These are phyloP conservation scores for Populus hybrid DNA, from an alignment of 441 rosid genomes.

Conservation along the genomic window DNA sequence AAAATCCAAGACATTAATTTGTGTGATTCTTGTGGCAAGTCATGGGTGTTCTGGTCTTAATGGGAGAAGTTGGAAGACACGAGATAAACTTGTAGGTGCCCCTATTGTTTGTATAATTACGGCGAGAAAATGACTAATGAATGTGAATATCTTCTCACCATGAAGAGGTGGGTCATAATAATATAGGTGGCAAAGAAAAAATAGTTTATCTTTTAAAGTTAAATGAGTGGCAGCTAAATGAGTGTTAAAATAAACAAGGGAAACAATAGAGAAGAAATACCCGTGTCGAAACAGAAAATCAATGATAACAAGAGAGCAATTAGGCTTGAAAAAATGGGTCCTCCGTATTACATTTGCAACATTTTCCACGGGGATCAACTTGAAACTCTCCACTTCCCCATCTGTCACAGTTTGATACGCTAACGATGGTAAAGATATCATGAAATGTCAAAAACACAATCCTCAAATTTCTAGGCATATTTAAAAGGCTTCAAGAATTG, in stretches of 20 bases:
- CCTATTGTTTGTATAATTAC: neutral
- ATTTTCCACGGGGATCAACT: constrained; percentile 58
- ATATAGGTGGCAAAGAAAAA: neutral
- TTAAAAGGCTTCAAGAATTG: neutral
- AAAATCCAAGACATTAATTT: neutral
- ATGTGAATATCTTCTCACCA: neutral
- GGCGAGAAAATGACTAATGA: neutral
- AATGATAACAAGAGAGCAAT: constrained; percentile 75
- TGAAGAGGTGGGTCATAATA: neutral
- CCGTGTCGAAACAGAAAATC: constrained; percentile 90
- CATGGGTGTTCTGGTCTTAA: neutral
- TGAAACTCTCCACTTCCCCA: constrained; percentile 93
- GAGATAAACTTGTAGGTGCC: neutral
- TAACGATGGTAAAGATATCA: neutral
- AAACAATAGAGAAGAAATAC: constrained; percentile 35
- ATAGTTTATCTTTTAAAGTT: neutral
- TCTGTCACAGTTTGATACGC: constrained; percentile 38
- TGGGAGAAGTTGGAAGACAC: neutral
- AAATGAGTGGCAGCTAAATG: neutral
- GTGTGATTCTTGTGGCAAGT: neutral
- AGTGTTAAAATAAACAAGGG: neutral
- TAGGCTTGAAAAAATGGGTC: constrained; percentile 72
- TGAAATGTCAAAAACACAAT: neutral
- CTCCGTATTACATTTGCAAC: constrained; percentile 62
- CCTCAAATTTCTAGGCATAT: neutral